A percentile compares a stretch with the other conserved stretches of the same genome.
These are phyloP conservation scores for Fusarium sp. DNA, from an alignment of 2,329 filamentous ascomycete species.

Conservation along the genomic window DNA sequence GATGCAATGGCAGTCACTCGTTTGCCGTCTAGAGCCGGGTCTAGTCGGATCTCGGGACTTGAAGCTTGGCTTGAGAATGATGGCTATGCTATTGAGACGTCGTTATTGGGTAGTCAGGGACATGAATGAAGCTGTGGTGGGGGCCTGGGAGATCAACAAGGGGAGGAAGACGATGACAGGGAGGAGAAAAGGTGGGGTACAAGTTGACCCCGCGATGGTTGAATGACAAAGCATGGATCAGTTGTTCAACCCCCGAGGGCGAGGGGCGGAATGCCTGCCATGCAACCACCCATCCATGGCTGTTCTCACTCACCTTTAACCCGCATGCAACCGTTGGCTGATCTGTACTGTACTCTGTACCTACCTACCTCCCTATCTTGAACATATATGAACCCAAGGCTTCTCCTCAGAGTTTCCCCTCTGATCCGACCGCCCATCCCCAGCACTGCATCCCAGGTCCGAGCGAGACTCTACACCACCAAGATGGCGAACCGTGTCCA, in stretches of 20 bases:
- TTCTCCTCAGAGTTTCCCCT: slow-evolving; percentile 10
- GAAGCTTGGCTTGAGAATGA: background rate
- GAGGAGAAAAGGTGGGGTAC: background rate
- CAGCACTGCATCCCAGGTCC: background rate
- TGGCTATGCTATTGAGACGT: background rate
- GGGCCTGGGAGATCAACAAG: background rate
- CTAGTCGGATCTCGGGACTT: background rate
- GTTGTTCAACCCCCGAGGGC: background rate
- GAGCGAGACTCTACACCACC: background rate
- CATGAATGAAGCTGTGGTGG: background rate
- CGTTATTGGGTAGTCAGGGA: background rate
- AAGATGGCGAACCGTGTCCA: slow-evolving; percentile 59
- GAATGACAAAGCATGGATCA: slow-evolving; percentile 1
- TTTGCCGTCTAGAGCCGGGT: background rate
- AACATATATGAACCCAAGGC: slow-evolving; percentile 29
- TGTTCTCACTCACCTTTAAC: slow-evolving; percentile 15
- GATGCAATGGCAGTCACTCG: background rate
- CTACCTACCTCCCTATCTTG: background rate
- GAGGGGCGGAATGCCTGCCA: background rate
- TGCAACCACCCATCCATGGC: background rate
- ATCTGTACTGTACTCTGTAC: background rate
- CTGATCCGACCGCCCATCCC: slow-evolving; percentile 8
- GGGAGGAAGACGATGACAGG: background rate
- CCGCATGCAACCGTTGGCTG: slow-evolving; percentile 30
- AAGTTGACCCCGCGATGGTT: background rate